Evolutionary conservation across 2,329 filamentous ascomycete species (phyloP), one percentile per base, ranked within the genome.

Genomic region (Helotiales sp.): DNA sequence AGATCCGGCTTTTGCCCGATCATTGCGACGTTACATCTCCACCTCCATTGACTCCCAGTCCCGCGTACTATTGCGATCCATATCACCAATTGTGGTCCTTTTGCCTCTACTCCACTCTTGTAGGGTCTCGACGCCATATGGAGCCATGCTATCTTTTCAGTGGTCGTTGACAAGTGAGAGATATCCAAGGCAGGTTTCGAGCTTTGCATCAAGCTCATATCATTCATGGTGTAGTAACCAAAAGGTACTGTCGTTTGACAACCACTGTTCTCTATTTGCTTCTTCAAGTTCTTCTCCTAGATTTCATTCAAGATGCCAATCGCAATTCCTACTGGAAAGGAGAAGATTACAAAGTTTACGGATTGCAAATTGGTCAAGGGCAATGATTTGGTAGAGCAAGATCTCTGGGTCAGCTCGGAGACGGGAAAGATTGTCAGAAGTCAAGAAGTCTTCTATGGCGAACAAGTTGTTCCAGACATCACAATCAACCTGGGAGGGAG

Each of bases 361-460:
- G 96, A 96, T 76, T 96, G 92, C 71, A 86, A 88, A 51, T 77
- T 96, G 25, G 79, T 93, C 58, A 86, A 84, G 68, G 85, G 84
- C 65, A 81, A 87, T 63, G 55, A 65, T 19, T 79, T 96, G 25
- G 81, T 96, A 44, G 74, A 84, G 44, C 86, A 89, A 62, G 93
- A 96, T 70, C 81, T 96, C n/a, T 96, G 91, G 91, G 86, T 96
- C 60, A 92, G 89, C 72, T 89, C 91, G 0, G 71, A 80, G 15
- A 91, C 87, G 1, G 93, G 93, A 64, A 93, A 91, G 72, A 91
- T 96, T 68, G 79, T 96, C 48, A 82, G 86, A 65, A 90, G 81
- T 68, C 85, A 88, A 68, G 76, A 81, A 34, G 77, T 79, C 33
- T 88, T 88, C 71, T 93, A 90, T 71, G 85, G 86, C 66, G 81